phyloP scores from a whole-genome alignment of 2,329 filamentous ascomycete species.

The Colletotrichum chrysophilum region DNA sequence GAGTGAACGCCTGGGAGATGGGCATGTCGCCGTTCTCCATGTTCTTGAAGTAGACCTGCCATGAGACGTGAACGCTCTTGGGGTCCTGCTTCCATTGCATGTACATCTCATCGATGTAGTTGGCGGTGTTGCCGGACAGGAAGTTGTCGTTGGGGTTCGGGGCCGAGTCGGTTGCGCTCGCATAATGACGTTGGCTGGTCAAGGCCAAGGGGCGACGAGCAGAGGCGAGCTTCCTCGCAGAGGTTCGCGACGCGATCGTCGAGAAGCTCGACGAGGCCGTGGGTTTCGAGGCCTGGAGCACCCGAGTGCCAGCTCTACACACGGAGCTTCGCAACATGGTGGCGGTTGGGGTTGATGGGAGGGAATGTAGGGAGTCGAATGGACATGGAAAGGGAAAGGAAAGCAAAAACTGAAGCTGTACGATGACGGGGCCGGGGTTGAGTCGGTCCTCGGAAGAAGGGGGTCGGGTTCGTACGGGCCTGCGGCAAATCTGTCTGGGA shows the following conservation, averaged over 20 bases:
- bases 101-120: constrained; percentile 99
- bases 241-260: constrained; percentile 41
- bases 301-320: constrained; percentile 68
- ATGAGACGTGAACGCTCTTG: constrained; percentile 93
- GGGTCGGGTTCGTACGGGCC: constrained; percentile 17
- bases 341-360: constrained; percentile 14
- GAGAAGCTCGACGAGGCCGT: constrained; percentile 46
- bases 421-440: neutral
- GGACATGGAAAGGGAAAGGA: neutral
- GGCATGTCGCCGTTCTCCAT: constrained; percentile 99
- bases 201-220: constrained; percentile 56
- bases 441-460: constrained; percentile 17
- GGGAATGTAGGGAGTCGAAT: neutral
- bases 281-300: constrained; percentile 61
- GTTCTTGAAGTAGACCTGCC: constrained; percentile 99
- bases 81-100: constrained; percentile 96
- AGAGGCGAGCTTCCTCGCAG: constrained; percentile 50
- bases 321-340: constrained; percentile 76
- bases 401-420: neutral
- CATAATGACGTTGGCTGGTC: constrained; percentile 57
- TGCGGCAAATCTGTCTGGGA: constrained; percentile 10
- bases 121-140: constrained; percentile 94
- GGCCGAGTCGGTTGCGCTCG: constrained; percentile 58
- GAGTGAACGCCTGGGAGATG: constrained; percentile 94
- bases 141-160: constrained; percentile 93